Conservation (phyloP, 2,329 filamentous ascomycete genomes). For the Chaetomiaceae sp. region DNA sequence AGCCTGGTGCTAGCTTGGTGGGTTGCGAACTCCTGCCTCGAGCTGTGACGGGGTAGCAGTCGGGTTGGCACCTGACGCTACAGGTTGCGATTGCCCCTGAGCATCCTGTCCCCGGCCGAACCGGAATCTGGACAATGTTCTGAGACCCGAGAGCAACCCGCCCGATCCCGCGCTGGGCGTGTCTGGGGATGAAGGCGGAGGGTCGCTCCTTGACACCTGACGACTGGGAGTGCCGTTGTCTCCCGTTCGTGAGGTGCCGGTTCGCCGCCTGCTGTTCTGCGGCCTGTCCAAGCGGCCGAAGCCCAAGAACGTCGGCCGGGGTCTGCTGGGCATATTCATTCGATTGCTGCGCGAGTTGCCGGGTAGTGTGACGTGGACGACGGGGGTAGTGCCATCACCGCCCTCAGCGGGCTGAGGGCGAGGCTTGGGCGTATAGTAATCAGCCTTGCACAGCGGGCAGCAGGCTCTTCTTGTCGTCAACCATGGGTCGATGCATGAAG, state of each 20-base stretch:
- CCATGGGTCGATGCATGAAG: conserved; percentile 94
- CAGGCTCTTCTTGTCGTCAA: conserved; percentile 89
- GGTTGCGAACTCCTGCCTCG: conserved; percentile 32
- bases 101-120: not conserved
- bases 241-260: not conserved
- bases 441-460: conserved; percentile 95
- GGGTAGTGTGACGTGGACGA: conserved; percentile 27
- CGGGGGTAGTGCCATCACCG: conserved; percentile 33
- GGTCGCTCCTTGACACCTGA: not conserved
- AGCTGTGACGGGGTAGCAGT: conserved; percentile 33
- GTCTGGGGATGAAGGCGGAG: not conserved
- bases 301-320: conserved; percentile 25
- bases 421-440: conserved; percentile 94
- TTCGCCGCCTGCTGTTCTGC: not conserved
- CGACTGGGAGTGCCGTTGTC: not conserved
- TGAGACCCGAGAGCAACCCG: conserved; percentile 6
- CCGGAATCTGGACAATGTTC: not conserved
- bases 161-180: not conserved
- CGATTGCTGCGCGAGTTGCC: conserved; percentile 34
- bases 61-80: conserved; percentile 23
- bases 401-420: conserved; percentile 51
- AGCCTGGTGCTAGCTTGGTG: conserved; percentile 2
- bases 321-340: conserved; percentile 42
- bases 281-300: conserved; percentile 18
- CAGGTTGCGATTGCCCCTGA: not conserved